A percentile compares a stretch with the other conserved stretches of the same genome.
These are phyloP conservation scores for Pyricularia grisea DNA, from an alignment of 2,329 filamentous ascomycete species.

Conservation along the genomic window DNA sequence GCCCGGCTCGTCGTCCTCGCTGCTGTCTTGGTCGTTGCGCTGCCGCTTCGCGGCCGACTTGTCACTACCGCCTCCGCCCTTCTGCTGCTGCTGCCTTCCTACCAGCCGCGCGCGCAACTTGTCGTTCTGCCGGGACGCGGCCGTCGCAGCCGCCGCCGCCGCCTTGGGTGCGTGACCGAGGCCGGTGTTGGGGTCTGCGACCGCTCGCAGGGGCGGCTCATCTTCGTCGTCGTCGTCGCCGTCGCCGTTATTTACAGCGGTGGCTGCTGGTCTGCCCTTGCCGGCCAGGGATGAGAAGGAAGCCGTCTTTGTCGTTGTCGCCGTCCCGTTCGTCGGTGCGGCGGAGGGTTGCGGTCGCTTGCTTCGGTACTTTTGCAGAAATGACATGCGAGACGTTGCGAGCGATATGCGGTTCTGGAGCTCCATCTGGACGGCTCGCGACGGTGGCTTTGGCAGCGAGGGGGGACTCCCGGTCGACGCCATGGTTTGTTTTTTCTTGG, in stretches of 20 bases:
- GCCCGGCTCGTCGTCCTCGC: conserved; percentile 20
- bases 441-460: conserved; percentile 17
- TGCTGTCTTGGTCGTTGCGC: conserved; percentile 9
- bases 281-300: background rate
- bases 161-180: conserved; percentile 27
- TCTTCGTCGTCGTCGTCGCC: background rate
- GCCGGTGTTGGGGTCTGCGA: conserved; percentile 24
- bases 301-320: background rate
- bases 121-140: conserved; percentile 12
- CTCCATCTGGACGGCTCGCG: conserved; percentile 24
- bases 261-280: background rate
- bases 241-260: background rate
- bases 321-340: background rate
- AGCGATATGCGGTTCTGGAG: conserved; percentile 33
- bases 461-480: background rate
- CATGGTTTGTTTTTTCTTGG: background rate
- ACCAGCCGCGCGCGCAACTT: conserved; percentile 21
- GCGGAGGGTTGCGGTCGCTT: conserved; percentile 20
- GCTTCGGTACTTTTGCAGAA: conserved; percentile 20
- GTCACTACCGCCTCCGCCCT: conserved; percentile 7
- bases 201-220: conserved; percentile 1
- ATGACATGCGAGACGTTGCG: background rate
- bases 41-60: conserved; percentile 6
- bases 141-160: conserved; percentile 14
- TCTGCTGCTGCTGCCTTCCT: conserved; percentile 13